Conservation (phyloP, 2,329 filamentous ascomycete species). For the Ophiostoma pallidulum region DNA sequence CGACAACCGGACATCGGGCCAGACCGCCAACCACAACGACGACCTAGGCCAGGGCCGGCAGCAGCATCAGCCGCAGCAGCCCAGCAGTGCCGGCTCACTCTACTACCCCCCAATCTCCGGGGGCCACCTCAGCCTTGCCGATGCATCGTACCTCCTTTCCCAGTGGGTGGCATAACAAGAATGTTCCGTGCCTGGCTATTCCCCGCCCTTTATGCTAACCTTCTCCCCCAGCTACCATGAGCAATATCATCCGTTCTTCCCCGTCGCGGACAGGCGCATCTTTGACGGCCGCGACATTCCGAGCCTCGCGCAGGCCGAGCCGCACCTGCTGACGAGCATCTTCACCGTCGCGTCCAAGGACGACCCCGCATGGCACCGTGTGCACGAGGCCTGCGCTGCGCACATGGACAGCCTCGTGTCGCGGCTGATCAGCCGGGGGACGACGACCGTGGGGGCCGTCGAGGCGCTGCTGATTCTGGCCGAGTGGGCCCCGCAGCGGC, state of each 20-base stretch:
- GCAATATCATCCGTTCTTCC: constrained; percentile 61
- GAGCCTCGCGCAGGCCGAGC: constrained; percentile 49
- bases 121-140: constrained; percentile 22
- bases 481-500: constrained; percentile 62
- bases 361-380: constrained; percentile 50
- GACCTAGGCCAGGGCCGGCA: background rate
- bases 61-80: background rate
- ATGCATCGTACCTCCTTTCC: constrained; percentile 20
- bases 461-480: constrained; percentile 61
- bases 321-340: constrained; percentile 59
- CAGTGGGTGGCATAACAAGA: constrained; percentile 15
- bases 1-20: background rate
- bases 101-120: constrained; percentile 26
- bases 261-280: constrained; percentile 52
- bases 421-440: constrained; percentile 54
- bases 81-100: background rate
- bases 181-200: too few species aligned
- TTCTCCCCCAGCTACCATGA: constrained; percentile 41
- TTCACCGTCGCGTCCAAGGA: constrained; percentile 64
- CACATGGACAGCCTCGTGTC: constrained; percentile 63
- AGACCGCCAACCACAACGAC: background rate
- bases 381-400: constrained; percentile 56
- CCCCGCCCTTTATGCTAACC: background rate
- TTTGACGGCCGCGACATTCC: constrained; percentile 43
- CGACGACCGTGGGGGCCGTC: constrained; percentile 60